These are phyloP conservation scores for Venturia asperata DNA, from an alignment of 2,329 filamentous ascomycete genomes.

Conservation along the genomic window DNA sequence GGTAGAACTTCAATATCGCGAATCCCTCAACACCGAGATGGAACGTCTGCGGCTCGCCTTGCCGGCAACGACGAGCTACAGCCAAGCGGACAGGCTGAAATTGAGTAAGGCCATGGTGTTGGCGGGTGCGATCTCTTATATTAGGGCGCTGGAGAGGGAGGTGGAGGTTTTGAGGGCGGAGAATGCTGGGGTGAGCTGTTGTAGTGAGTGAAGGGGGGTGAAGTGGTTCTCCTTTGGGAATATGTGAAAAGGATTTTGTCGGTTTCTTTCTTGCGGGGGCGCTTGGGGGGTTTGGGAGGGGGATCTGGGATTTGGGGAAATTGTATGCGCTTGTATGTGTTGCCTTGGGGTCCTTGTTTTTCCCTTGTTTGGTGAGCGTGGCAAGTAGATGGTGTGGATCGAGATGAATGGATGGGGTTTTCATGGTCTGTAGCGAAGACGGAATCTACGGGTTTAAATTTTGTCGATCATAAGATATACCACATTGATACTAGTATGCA, in stretches of 20 bases:
- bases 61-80: slow-evolving; percentile 26
- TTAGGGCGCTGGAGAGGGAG: slow-evolving; percentile 40
- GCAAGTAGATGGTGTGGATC: too few species aligned
- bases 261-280: too few species aligned
- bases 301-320: not conserved
- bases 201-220: too few species aligned
- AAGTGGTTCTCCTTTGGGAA: too few species aligned
- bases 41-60: slow-evolving; percentile 37
- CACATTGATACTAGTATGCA: too few species aligned
- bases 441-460: too few species aligned
- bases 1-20: slow-evolving; percentile 41
- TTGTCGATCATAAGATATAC: too few species aligned
- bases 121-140: slow-evolving; percentile 40
- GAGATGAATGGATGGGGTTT: too few species aligned
- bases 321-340: not conserved
- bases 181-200: slow-evolving; percentile 25
- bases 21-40: slow-evolving; percentile 41
- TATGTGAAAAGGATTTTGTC: too few species aligned
- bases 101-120: slow-evolving; percentile 41
- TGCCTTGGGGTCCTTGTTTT: not conserved
- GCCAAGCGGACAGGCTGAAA: slow-evolving; percentile 29
- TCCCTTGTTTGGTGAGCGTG: too few species aligned
- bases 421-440: too few species aligned
- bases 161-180: slow-evolving; percentile 34
- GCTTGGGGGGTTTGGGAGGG: too few species aligned